Evolutionary conservation across 129 eudicot species (phyloP).

Genomic region (Pittosporum tobira): DNA sequence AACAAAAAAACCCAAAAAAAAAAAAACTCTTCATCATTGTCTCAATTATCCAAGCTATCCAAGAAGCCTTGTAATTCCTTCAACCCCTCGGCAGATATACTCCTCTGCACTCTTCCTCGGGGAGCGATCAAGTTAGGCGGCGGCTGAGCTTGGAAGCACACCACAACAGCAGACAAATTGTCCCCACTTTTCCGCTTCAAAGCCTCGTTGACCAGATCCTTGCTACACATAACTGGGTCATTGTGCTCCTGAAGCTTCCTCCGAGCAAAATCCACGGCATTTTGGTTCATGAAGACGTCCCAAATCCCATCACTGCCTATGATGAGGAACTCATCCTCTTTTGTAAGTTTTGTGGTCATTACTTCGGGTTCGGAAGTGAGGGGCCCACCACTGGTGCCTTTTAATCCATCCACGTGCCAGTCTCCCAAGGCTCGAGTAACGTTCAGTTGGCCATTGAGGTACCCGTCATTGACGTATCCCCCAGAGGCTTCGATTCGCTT

Average conservation of each 20-base stretch:
- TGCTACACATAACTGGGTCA: slow-evolving; percentile 66
- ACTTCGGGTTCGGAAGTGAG: slow-evolving; percentile 82
- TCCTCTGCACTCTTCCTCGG: slow-evolving; percentile 74
- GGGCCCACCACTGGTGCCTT: slow-evolving; percentile 66
- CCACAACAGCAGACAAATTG: slow-evolving; percentile 75
- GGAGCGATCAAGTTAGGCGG: slow-evolving; percentile 74
- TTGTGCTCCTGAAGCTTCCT: slow-evolving; percentile 86
- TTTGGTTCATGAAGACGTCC: slow-evolving; percentile 95
- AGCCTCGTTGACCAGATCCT: slow-evolving; percentile 80
- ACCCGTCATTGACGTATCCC: slow-evolving; percentile 82
- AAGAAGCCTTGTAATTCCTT: slow-evolving; percentile 87
- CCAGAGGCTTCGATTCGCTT: slow-evolving; percentile 88
- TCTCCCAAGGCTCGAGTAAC: slow-evolving; percentile 95
- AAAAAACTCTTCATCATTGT: slow-evolving; percentile 17
- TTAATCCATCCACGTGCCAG: slow-evolving; percentile 96
- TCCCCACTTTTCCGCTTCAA: slow-evolving; percentile 84
- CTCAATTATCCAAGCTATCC: slow-evolving; percentile 50
- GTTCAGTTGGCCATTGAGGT: slow-evolving; percentile 85
- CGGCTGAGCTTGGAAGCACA: slow-evolving; percentile 67
- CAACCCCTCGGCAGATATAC: slow-evolving; percentile 92
- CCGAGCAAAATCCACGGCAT: slow-evolving; percentile 91
- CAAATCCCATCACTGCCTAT: slow-evolving; percentile 92
- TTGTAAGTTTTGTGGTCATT: slow-evolving; percentile 52
- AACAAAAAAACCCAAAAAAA: slow-evolving; percentile 4
- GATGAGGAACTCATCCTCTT: slow-evolving; percentile 93